Conservation (phyloP, 2,329 filamentous ascomycete genomes). For the Daldinia sp. region DNA sequence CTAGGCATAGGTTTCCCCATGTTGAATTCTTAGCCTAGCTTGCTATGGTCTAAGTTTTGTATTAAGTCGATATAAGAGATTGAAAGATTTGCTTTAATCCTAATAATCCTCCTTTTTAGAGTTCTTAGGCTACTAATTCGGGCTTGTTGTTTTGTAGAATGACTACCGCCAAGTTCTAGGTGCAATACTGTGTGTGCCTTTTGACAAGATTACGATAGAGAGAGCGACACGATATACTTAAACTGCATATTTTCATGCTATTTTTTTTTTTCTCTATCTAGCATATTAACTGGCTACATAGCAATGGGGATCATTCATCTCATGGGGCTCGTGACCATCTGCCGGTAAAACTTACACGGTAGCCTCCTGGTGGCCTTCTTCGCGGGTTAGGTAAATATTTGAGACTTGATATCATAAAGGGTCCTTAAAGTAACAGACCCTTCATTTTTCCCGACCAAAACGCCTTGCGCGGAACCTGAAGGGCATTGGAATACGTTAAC, state of each 20-base stretch:
- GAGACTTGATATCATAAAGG: constrained; percentile 6
- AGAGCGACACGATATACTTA: neutral
- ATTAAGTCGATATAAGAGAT: no score
- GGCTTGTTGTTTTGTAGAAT: neutral
- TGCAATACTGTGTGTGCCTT: neutral
- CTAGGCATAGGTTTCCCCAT: no score
- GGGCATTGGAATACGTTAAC: constrained; percentile 16
- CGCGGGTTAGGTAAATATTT: neutral
- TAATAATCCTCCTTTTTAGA: neutral
- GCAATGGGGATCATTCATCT: constrained; percentile 9
- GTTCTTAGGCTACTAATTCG: neutral
- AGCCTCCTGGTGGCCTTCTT: neutral
- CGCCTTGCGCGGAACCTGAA: constrained; percentile 32
- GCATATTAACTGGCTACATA: neutral
- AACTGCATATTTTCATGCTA: neutral
- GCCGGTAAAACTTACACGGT: constrained; percentile 3
- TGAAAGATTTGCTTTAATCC: neutral
- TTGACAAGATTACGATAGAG: neutral
- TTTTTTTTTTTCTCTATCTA: neutral
- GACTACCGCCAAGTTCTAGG: neutral
- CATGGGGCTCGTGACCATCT: neutral
- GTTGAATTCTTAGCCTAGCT: neutral
- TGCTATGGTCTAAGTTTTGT: no score
- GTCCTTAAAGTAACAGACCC: constrained; percentile 5
- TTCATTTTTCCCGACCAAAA: constrained; percentile 32